Evolutionary conservation across 352 stramenopile genomes (phyloP), one percentile per base, ranked within the genome.

Genomic region (Phytophthora pini): DNA sequence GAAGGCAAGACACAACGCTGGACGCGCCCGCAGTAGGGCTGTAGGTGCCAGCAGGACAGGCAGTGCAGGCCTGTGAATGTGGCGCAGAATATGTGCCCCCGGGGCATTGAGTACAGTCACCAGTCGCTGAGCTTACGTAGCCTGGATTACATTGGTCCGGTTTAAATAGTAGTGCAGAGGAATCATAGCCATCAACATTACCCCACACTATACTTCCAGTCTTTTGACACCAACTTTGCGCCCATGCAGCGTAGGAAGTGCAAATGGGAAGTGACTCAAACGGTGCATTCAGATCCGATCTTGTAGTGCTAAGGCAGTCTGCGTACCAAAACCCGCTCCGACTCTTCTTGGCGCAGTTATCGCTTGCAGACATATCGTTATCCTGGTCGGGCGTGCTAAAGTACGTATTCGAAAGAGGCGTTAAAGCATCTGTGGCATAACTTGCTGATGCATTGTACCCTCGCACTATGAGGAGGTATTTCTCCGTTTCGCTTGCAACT

Each of bases 321-420:
- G 36, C 68, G 13, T 76, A 90, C 80, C 80, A 88, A 26, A 90
- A 90, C 1, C 80, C 80, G n/a, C 70, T 86, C 15, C 56, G 72
- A n/a, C 64, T 68, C 59, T 57, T 72, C 45, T 71, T 72, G 0
- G 80, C 78, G 40, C 80, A 90, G 51, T 87, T 65, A 52, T 86
- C 76, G 4, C 41, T 75, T 22, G 65, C 68, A 3, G 70, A 47
- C 17, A 76, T 51, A 57, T 90, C 80, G 27, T 88, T 88, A 56
- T 88, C 80, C 15, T 72, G 67, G 31, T 90, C 80, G 6, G 78
- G 57, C 0, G 80, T 84, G 41, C 80, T 90, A 17, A 90, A 90
- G 52, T 83, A 87, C 22, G 70, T 77, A 45, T 84, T 88, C 44
- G 73, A 84, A 34, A 90, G 74, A 5, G 46, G 11, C 2, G 26